A percentile compares a stretch with the other conserved stretches of the same genome.
These are phyloP conservation scores for Nyctanthes arbortristis DNA, from an alignment of 257 asterid genomes.

Conservation along the genomic window DNA sequence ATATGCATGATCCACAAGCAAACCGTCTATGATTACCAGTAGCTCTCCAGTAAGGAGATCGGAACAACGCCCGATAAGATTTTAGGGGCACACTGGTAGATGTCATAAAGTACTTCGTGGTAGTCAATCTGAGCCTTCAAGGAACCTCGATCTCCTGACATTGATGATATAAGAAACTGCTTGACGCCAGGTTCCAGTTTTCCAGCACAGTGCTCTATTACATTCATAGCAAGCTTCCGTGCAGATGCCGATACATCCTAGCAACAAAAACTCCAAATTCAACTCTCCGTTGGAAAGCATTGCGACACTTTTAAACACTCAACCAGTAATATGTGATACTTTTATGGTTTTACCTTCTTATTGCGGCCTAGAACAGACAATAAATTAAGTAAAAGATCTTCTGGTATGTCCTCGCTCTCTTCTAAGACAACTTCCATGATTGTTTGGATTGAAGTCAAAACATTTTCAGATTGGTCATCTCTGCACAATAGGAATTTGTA, in stretches of 20 bases:
- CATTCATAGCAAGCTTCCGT: conserved; percentile 82
- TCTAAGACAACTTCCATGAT: conserved; percentile 87
- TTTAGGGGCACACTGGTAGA: conserved; percentile 78
- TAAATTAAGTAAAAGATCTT: conserved; percentile 65
- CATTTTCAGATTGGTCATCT: conserved; percentile 67
- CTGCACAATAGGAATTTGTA: neutral
- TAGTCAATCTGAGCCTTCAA: conserved; percentile 59
- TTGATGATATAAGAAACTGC: conserved; percentile 79
- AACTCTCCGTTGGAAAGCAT: conserved; percentile 9
- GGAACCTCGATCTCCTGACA: conserved; percentile 81
- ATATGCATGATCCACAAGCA: conserved; percentile 23
- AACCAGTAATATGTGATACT: conserved; percentile 16
- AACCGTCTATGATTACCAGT: conserved; percentile 59
- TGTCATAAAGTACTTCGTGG: conserved; percentile 75
- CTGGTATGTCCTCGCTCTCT: conserved; percentile 89
- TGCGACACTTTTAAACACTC: conserved; percentile 17
- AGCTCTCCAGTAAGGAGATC: conserved; percentile 94
- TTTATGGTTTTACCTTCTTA: conserved; percentile 69
- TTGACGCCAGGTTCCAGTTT: conserved; percentile 86
- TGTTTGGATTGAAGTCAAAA: conserved; percentile 85
- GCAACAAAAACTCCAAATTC: conserved; percentile 22
- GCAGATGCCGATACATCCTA: conserved; percentile 76
- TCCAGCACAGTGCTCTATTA: conserved; percentile 71
- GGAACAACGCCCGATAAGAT: conserved; percentile 89
- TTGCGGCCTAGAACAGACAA: conserved; percentile 80